Conservation (phyloP, 2,329 filamentous ascomycete genomes). For the Neoascochyta sp. region DNA sequence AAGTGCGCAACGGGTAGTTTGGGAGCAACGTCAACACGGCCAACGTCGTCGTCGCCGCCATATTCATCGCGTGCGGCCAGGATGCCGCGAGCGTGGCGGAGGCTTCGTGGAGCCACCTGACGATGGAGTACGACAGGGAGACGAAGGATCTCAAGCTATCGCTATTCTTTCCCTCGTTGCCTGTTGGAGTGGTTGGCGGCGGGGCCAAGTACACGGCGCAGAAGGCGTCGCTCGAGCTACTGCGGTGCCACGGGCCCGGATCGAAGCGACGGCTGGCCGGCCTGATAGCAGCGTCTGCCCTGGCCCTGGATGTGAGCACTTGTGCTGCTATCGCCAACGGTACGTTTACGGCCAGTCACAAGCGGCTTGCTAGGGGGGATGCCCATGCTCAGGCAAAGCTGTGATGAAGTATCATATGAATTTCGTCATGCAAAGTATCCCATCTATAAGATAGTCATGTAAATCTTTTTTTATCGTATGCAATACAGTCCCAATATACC, state of each 20-base stretch:
- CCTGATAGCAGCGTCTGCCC: slow-evolving; percentile 2
- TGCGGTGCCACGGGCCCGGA: slow-evolving; percentile 1
- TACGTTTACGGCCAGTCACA: slow-evolving; percentile 3
- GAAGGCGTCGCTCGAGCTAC: slow-evolving; percentile 2
- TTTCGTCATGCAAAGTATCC: too few species aligned
- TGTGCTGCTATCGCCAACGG: slow-evolving; percentile 4
- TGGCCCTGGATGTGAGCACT: slow-evolving; percentile 5
- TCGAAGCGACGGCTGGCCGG: slow-evolving; percentile 3
- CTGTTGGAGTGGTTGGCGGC: slow-evolving; percentile 3
- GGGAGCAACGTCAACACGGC: slow-evolving; percentile 4
- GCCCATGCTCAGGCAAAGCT: too few species aligned
- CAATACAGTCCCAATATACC: too few species aligned
- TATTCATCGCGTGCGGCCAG: slow-evolving; percentile 4
- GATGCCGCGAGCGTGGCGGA: slow-evolving; percentile 5
- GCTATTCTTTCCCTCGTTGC: slow-evolving; percentile 5
- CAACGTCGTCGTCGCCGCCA: slow-evolving; percentile 3
- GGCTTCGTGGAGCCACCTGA: slow-evolving; percentile 3
- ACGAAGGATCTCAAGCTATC: slow-evolving; percentile 1
- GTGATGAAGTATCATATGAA: too few species aligned
- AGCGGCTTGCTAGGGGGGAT: slow-evolving; percentile 2
- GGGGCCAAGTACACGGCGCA: slow-evolving; percentile 4
- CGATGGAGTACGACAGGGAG: neutral
- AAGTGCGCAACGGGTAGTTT: slow-evolving; percentile 2
- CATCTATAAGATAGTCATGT: too few species aligned
- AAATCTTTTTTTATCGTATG: too few species aligned